A percentile compares a stretch with the other conserved stretches of the same genome.
Evolutionary conservation across 352 stramenopile genomes (phyloP).

Genomic region (Pythium diclinum): DNA sequence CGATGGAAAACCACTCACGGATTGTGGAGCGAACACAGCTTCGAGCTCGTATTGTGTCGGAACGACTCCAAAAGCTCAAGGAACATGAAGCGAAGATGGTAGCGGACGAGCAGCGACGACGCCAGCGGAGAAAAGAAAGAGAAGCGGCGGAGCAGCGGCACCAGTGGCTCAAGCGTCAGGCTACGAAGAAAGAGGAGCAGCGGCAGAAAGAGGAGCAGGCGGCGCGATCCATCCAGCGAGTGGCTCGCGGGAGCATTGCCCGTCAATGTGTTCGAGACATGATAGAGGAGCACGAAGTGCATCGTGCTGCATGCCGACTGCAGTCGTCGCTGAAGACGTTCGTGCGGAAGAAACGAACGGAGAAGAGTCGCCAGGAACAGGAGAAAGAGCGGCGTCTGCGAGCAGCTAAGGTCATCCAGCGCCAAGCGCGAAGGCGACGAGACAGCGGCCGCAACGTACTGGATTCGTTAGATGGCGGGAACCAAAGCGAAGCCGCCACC

Average conservation of each 20-base stretch:
- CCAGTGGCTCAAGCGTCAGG: conserved; percentile 49
- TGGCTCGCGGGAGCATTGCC: conserved; percentile 37
- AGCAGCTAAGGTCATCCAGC: conserved; percentile 49
- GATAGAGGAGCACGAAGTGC: conserved; percentile 9
- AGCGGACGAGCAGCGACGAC: conserved; percentile 38
- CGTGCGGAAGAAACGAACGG: conserved; percentile 19
- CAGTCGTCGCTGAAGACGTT: conserved; percentile 28
- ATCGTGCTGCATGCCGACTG: conserved; percentile 34
- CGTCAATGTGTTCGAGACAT: conserved; percentile 16
- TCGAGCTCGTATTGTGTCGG: conserved; percentile 37
- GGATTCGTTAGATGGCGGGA: background rate
- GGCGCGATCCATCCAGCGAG: conserved; percentile 41
- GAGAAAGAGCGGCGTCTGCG: conserved; percentile 32
- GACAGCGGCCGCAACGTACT: background rate
- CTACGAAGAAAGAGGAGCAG: conserved; percentile 44
- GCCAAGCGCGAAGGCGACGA: conserved; percentile 34
- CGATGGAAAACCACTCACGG: conserved; percentile 67
- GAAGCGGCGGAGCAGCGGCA: conserved; percentile 42
- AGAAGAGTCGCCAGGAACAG: conserved; percentile 19
- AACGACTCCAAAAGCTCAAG: conserved; percentile 49
- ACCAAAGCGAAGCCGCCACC: background rate
- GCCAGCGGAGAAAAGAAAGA: conserved; percentile 35
- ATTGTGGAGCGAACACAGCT: conserved; percentile 55
- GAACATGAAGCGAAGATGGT: conserved; percentile 41
- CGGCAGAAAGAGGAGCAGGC: conserved; percentile 36